Evolutionary conservation across 768 basidiomycete genomes (phyloP), one percentile per base, ranked within the genome.

Genomic region (Boletus pseudo-olivaceus): DNA sequence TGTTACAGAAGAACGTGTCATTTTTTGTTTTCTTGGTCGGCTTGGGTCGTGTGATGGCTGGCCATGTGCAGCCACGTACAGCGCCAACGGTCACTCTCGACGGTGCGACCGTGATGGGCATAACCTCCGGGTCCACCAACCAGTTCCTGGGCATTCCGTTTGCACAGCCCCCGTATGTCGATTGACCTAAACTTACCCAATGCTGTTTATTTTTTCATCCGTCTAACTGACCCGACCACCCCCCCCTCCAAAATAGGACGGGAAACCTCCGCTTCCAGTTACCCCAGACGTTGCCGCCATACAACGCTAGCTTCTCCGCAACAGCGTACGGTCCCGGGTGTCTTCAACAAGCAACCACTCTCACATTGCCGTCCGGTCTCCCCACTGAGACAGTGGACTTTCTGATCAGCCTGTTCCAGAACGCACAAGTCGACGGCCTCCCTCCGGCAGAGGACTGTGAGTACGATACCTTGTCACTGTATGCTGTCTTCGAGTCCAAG

Each of bases 371-470:
- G 0, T 45, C 62, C 37, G 58, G 47, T 3, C 43, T 65, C 12
- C 55, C 55, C 3, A 14, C 55, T 20, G 64, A 70, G 51, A 60
- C 56, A 0, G 6, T 57, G 11, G 27, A 65, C 29, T 54, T 14
- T 35, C 14, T 35, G 5, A n/a, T n/a, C n/a, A n/a, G n/a, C n/a
- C n/a, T n/a, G n/a, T n/a, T n/a, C n/a, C n/a, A n/a, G n/a, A n/a
- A n/a, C n/a, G n/a, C n/a, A n/a, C n/a, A n/a, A n/a, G n/a, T n/a
- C n/a, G n/a, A n/a, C n/a, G n/a, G n/a, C n/a, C n/a, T n/a, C n/a
- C n/a, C n/a, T n/a, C n/a, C n/a, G n/a, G 35, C 35, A 17, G 79
- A 81, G 59, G 81, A 81, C 56, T 82, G 81, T 81, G 54, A 62
- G 77, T 60, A 20, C 10, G 30, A 14, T 19, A 14, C n/a, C 12